Evolutionary conservation across 192 early-diverging fungal genomes (phyloP).

Genomic region (Entrophospora sp.): DNA sequence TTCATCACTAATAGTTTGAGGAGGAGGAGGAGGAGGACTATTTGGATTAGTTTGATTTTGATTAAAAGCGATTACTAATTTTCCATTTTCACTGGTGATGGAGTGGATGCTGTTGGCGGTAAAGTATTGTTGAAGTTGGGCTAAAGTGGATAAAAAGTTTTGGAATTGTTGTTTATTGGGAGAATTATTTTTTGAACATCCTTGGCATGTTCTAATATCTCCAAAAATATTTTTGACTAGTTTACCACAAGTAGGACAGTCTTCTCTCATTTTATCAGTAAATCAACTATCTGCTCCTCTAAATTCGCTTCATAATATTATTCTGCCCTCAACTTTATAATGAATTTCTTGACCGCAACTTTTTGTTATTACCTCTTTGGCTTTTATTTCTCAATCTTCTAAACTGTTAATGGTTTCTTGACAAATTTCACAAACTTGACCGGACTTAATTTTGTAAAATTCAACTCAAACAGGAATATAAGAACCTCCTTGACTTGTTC

Average conservation of each 20-base stretch:
- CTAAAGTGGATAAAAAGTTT: neutral
- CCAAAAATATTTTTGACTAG: no score
- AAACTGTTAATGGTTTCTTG: neutral
- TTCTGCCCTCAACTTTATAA: no score
- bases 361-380: no score
- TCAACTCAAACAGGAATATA: no score
- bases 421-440: neutral
- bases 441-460: no score
- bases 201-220: neutral
- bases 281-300: no score
- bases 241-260: no score
- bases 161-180: neutral
- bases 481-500: no score
- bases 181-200: neutral
- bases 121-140: neutral
- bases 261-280: neutral
- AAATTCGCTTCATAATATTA: no score
- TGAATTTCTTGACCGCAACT: no score
- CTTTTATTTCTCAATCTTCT: neutral
- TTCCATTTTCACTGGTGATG: conserved; percentile 4
- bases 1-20: conserved; percentile 9
- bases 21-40: neutral
- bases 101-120: conserved; percentile 1
- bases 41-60: neutral
- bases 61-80: neutral